Evolutionary conservation across 2,329 filamentous ascomycete species (phyloP).

Genomic region (Paradendryphiella salina): DNA sequence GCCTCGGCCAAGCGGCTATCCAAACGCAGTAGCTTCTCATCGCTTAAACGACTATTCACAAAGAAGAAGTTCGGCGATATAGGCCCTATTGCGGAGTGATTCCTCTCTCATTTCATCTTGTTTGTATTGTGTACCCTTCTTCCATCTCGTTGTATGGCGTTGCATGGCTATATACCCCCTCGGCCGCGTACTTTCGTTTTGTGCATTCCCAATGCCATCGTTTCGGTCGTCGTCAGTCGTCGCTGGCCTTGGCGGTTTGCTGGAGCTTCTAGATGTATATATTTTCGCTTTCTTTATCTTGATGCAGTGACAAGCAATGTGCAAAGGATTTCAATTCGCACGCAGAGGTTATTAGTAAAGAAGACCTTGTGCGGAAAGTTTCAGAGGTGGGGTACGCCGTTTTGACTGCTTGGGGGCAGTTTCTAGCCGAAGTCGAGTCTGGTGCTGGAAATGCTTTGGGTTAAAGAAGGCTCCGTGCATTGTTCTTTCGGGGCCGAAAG

Average conservation of each 20-base stretch:
- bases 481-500: neutral
- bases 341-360: neutral
- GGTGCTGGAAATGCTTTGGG: neutral
- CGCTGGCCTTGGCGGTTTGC: neutral
- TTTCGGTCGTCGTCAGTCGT: slow-evolving; percentile 1
- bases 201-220: slow-evolving; percentile 9
- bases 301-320: slow-evolving; percentile 28
- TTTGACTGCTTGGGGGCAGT: slow-evolving; percentile 1
- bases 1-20: slow-evolving; percentile 29
- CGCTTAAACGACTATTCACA: slow-evolving; percentile 43
- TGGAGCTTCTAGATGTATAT: slow-evolving; percentile 19
- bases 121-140: slow-evolving; percentile 23
- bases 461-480: neutral
- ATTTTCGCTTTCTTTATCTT: slow-evolving; percentile 19
- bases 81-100: slow-evolving; percentile 42
- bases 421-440: neutral
- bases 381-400: neutral
- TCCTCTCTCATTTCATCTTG: slow-evolving; percentile 5
- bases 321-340: slow-evolving; percentile 12
- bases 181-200: slow-evolving; percentile 16
- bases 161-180: slow-evolving; percentile 42
- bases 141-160: slow-evolving; percentile 28
- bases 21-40: slow-evolving; percentile 43
- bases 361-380: neutral
- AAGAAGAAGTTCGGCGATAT: slow-evolving; percentile 41